phyloP scores from a whole-genome alignment of 148 eudicot genomes.

The Gaultheria prostrata region DNA sequence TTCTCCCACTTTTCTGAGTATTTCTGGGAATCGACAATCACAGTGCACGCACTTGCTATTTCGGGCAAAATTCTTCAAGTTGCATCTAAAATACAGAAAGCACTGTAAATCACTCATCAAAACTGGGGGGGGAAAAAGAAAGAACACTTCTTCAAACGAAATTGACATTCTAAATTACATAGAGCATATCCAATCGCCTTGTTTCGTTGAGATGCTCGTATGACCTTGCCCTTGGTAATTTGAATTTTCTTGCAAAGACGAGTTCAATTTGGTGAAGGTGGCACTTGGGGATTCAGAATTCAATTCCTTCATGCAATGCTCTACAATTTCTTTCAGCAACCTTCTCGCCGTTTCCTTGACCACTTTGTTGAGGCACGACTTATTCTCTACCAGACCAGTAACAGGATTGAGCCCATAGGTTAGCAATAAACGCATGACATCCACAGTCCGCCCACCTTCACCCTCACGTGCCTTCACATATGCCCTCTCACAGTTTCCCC shows the following conservation, averaged over 20 bases:
- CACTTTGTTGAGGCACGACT: constrained; percentile 31
- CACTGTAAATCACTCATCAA: neutral
- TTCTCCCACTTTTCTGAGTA: constrained; percentile 27
- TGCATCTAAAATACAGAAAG: constrained; percentile 35
- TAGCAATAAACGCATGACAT: constrained; percentile 56
- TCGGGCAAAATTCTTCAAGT: constrained; percentile 45
- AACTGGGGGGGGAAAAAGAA: neutral
- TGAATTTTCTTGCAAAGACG: constrained; percentile 21
- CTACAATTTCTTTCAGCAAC: constrained; percentile 47
- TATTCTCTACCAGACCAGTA: constrained; percentile 38
- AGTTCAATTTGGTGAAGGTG: neutral
- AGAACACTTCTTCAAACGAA: neutral
- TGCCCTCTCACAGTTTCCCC: constrained; percentile 65
- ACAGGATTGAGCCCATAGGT: constrained; percentile 46
- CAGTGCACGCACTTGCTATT: constrained; percentile 48
- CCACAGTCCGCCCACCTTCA: constrained; percentile 57
- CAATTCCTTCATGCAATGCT: constrained; percentile 26
- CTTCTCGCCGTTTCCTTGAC: constrained; percentile 46
- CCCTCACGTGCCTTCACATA: constrained; percentile 41
- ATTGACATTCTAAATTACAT: constrained; percentile 28
- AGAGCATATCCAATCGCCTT: constrained; percentile 60
- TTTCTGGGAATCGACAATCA: constrained; percentile 32
- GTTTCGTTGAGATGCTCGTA: constrained; percentile 27
- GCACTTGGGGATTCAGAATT: constrained; percentile 21
- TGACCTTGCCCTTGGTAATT: constrained; percentile 21